Evolutionary conservation across 1,284 basidiomycete genomes (phyloP).

Genomic region (Flammula alnicola): DNA sequence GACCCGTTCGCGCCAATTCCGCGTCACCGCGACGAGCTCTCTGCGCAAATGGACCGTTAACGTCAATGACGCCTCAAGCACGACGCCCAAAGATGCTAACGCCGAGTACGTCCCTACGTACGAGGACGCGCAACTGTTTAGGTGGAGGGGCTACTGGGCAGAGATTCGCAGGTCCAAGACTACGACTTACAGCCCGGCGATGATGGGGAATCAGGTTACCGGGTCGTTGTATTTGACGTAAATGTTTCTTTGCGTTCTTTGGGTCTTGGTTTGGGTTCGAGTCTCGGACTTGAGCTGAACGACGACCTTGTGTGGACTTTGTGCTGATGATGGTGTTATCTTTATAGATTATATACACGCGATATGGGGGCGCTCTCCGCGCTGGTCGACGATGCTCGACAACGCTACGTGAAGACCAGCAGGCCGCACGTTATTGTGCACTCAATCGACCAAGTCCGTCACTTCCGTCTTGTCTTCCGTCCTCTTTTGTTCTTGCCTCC

Average conservation of each 20-base stretch:
- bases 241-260: conserved; percentile 18
- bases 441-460: conserved; percentile 40
- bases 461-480: conserved; percentile 9
- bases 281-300: no score
- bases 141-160: conserved; percentile 54
- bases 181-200: conserved; percentile 15
- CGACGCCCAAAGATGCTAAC: conserved; percentile 28
- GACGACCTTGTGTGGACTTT: no score
- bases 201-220: conserved; percentile 21
- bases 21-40: conserved; percentile 47
- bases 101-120: conserved; percentile 55
- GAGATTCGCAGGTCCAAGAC: conserved; percentile 36
- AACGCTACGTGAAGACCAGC: conserved; percentile 46
- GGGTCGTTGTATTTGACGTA: conserved; percentile 37
- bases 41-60: conserved; percentile 47
- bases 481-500: no score
- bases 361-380: conserved; percentile 46
- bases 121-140: conserved; percentile 48
- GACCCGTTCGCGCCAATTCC: conserved; percentile 51
- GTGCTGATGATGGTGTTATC: background rate
- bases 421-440: conserved; percentile 51
- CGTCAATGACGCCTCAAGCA: conserved; percentile 11
- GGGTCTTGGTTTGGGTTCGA: background rate
- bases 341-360: conserved; percentile 49
- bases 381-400: conserved; percentile 50